Evolutionary conservation across 116 monocot species (phyloP).

Genomic region (Thalassia testudinum): DNA sequence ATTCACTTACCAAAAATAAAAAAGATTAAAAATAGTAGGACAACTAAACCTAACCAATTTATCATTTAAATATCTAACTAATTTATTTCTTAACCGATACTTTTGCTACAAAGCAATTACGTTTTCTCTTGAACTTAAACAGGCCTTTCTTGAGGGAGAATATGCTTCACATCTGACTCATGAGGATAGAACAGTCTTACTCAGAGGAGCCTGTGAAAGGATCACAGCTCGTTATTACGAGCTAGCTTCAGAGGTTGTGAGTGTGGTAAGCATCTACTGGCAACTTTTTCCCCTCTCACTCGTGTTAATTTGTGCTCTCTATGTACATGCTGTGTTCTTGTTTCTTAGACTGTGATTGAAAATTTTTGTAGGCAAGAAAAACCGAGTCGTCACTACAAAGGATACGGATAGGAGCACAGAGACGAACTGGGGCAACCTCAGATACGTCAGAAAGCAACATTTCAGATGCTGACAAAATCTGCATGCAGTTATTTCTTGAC

Average conservation of each 20-base stretch:
- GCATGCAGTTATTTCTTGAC: slow-evolving; percentile 97
- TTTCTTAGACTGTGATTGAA: background rate
- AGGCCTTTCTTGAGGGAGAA: slow-evolving; percentile 74
- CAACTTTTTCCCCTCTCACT: too few relatives aligned
- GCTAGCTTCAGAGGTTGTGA: slow-evolving; percentile 66
- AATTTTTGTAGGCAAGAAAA: slow-evolving; percentile 49
- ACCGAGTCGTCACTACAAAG: slow-evolving; percentile 78
- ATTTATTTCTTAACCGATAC: too few relatives aligned
- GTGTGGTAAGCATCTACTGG: slow-evolving; percentile 39
- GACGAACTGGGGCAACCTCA: slow-evolving; percentile 58
- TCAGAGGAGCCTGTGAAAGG: slow-evolving; percentile 33
- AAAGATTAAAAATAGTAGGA: too few relatives aligned
- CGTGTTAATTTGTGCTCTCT: too few relatives aligned
- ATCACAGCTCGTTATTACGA: slow-evolving; percentile 81
- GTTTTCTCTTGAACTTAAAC: background rate
- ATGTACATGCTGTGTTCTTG: background rate
- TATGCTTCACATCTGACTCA: slow-evolving; percentile 28
- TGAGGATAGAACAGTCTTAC: slow-evolving; percentile 29
- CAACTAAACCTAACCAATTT: too few relatives aligned
- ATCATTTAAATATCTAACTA: too few relatives aligned
- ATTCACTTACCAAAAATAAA: too few relatives aligned
- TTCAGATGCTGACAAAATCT: slow-evolving; percentile 91
- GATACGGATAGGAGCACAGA: slow-evolving; percentile 84
- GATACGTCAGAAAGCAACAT: slow-evolving; percentile 64
- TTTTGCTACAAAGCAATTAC: background rate